Conservation (phyloP, 306 rosid genomes). For the Gastrolobium villosum region DNA sequence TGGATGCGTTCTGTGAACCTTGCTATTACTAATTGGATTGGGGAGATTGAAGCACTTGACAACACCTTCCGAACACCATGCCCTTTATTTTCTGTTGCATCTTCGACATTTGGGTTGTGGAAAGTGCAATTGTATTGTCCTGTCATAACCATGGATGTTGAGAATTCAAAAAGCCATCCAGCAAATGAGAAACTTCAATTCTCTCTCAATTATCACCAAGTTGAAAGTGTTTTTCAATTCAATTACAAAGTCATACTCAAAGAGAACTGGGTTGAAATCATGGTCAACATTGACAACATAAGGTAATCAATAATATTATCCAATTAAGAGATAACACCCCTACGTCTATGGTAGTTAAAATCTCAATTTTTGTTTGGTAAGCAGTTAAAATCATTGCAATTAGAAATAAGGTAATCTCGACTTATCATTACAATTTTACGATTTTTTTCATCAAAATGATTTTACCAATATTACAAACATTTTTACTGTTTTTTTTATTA, state of each 20-base stretch:
- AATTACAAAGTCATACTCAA: constrained; percentile 65
- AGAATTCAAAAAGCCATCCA: constrained; percentile 54
- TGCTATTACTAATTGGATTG: constrained; percentile 78
- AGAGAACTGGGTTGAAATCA: constrained; percentile 74
- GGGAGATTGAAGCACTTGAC: constrained; percentile 55
- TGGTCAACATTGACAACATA: constrained; percentile 78
- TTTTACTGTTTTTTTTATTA: too few species aligned
- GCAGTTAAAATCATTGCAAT: too few species aligned
- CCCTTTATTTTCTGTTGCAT: constrained; percentile 67
- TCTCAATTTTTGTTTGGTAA: too few species aligned
- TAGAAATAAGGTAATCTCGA: too few species aligned
- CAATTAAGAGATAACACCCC: background rate
- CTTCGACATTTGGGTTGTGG: constrained; percentile 77
- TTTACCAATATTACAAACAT: too few species aligned
- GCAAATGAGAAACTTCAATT: constrained; percentile 71
- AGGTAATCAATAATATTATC: constrained; percentile 60
- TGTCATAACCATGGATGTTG: constrained; percentile 69
- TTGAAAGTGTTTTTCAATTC: constrained; percentile 88
- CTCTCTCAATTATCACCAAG: constrained; percentile 83
- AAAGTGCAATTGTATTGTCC: constrained; percentile 93
- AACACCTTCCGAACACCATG: constrained; percentile 66
- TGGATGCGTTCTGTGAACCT: constrained; percentile 96
- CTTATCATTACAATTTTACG: too few species aligned
- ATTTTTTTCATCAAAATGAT: too few species aligned
- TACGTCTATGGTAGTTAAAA: too few species aligned